phyloP scores from a whole-genome alignment of 2,329 filamentous ascomycete genomes.

The Huntiella decipiens region DNA sequence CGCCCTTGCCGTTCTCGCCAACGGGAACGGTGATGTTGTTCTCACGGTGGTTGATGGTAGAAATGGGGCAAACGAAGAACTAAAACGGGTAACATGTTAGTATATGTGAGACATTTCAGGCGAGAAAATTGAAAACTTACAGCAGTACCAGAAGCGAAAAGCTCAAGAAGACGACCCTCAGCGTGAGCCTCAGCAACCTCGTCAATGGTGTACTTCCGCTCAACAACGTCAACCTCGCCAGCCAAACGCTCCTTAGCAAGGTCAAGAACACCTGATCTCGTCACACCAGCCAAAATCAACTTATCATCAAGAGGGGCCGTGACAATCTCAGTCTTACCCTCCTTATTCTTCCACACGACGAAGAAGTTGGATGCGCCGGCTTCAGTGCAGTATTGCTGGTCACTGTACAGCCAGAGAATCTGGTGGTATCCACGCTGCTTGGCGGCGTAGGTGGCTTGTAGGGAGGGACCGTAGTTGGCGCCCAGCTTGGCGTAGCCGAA shows the following conservation, averaged over 20 bases:
- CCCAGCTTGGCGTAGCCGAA: slow-evolving; percentile 87
- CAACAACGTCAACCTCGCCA: slow-evolving; percentile 49
- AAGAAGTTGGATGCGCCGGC: slow-evolving; percentile 90
- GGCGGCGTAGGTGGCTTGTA: slow-evolving; percentile 63
- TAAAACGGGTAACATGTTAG: slow-evolving; percentile 18
- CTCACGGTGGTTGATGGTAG: slow-evolving; percentile 47
- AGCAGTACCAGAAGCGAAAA: slow-evolving; percentile 75
- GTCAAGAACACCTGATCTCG: slow-evolving; percentile 61
- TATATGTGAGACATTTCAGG: background rate
- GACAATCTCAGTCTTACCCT: slow-evolving; percentile 46
- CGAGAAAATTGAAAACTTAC: slow-evolving; percentile 28
- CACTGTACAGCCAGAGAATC: slow-evolving; percentile 82
- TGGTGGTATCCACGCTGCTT: slow-evolving; percentile 59
- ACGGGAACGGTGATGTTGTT: slow-evolving; percentile 44
- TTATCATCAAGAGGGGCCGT: slow-evolving; percentile 70
- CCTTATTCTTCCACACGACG: slow-evolving; percentile 52
- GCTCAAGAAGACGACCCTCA: slow-evolving; percentile 64
- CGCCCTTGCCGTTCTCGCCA: slow-evolving; percentile 31
- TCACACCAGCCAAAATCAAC: slow-evolving; percentile 76
- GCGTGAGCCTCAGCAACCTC: slow-evolving; percentile 54
- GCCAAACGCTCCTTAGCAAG: slow-evolving; percentile 45
- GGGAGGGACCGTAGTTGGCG: slow-evolving; percentile 76
- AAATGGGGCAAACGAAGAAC: slow-evolving; percentile 54
- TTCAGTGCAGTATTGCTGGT: slow-evolving; percentile 64
- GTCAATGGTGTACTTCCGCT: slow-evolving; percentile 64